Evolutionary conservation across 1,284 basidiomycete genomes (phyloP), one percentile per base, ranked within the genome.

Genomic region (Rhodotorula mucilaginosa): DNA sequence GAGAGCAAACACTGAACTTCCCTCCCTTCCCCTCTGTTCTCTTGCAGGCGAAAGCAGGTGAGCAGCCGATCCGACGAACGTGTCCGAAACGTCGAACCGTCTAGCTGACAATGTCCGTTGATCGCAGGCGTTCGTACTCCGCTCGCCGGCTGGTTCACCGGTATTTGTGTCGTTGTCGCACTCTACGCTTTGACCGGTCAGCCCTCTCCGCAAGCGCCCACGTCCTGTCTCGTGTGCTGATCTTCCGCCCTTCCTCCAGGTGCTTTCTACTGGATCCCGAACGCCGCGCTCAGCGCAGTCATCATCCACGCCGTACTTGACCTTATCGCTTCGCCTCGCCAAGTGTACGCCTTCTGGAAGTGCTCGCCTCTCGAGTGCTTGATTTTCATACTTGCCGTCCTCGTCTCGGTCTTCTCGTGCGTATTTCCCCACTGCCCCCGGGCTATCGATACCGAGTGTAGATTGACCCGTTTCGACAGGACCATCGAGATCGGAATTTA

Each of bases 291-390:
- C 8, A 90, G 92, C 13, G 96, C 95, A 29, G 88, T 98, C 77
- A 97, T 98, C 81, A 96, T 79, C 46, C 77, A 79, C 72, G 82
- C 82, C 52, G 82, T 99, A 44, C 90, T 90, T 16, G 95, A 98
- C 83, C 86, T 99, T 68, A 90, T 99, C 69, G 90, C 93, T 23
- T 88, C 90, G 2, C 96, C 94, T 1, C 83, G 87, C 64, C 90
- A 95, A 80, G 88, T 90, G 26, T 97, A 90, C 82, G 86, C 87
- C 31, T 98, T 90, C 86, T 99, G 96, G 96, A 88, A 92, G 54
- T 89, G 97, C 54, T 92, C 90, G 2, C 96, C 97, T 0, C 83
- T 97, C 68, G 96, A 99, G 81, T 93, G 92, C 82, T 51, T 96
- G 79, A 98, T 99, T 80, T 99, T 91, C 87, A 78, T 84, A n/a